Evolutionary conservation across 1,284 basidiomycete genomes (phyloP).

Genomic region (Ustilago shanxiensis): DNA sequence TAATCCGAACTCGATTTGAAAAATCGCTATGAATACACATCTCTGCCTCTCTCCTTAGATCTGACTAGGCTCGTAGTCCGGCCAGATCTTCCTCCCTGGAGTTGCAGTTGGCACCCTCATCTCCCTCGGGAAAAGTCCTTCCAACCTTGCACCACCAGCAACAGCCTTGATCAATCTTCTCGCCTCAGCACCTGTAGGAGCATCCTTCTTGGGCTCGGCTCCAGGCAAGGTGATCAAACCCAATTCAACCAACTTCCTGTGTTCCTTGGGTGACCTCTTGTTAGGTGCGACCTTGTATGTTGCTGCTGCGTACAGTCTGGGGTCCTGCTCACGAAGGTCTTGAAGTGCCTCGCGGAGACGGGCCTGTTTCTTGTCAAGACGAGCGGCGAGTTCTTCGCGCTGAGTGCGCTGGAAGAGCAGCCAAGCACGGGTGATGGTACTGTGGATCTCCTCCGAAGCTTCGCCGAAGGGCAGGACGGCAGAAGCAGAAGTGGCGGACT

Average conservation of each 20-base stretch:
- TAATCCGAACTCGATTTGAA: not conserved
- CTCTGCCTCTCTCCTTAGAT: not conserved
- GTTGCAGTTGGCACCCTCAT: slow-evolving; percentile 64
- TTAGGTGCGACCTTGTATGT: slow-evolving; percentile 61
- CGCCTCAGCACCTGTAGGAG: slow-evolving; percentile 46
- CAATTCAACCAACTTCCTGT: slow-evolving; percentile 51
- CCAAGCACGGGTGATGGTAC: slow-evolving; percentile 94
- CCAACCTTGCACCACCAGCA: slow-evolving; percentile 56
- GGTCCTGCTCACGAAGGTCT: slow-evolving; percentile 46
- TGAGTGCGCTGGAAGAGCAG: slow-evolving; percentile 81
- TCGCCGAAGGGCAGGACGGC: slow-evolving; percentile 47
- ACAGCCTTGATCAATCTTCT: slow-evolving; percentile 55
- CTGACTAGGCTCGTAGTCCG: slow-evolving; percentile 16
- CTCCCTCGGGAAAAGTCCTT: slow-evolving; percentile 67
- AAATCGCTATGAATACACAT: slow-evolving; percentile 15
- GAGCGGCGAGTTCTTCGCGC: slow-evolving; percentile 72
- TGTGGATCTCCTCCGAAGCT: slow-evolving; percentile 79
- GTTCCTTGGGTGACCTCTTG: slow-evolving; percentile 62
- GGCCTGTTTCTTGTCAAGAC: slow-evolving; percentile 55
- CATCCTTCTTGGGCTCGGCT: slow-evolving; percentile 26
- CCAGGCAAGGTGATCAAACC: slow-evolving; percentile 52
- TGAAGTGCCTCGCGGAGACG: slow-evolving; percentile 59
- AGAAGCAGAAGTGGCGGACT: slow-evolving; percentile 32
- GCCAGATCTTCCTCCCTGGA: slow-evolving; percentile 59
- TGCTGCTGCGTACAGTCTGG: slow-evolving; percentile 55